A percentile compares a stretch with the other conserved stretches of the same genome.
Evolutionary conservation across 257 asterid genomes (phyloP).

Genomic region (Nicotiana otophora): DNA sequence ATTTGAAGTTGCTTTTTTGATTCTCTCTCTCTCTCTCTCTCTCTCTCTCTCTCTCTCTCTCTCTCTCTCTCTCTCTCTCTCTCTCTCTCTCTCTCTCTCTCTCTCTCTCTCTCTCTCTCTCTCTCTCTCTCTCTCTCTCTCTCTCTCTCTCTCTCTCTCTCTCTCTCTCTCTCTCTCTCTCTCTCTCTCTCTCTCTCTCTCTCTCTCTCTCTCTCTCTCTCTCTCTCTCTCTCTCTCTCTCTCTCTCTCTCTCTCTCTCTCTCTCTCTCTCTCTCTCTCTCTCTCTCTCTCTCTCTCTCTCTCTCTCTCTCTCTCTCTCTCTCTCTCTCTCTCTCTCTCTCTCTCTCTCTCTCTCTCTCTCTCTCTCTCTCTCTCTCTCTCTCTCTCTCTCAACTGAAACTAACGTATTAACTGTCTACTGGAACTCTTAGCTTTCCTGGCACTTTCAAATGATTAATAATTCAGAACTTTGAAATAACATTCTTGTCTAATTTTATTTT

Average conservation of each 20-base stretch:
- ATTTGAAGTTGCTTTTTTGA: background rate
- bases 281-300: background rate
- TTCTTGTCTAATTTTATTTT: background rate
- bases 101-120: background rate
- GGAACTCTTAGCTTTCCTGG: background rate
- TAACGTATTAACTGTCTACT: background rate
- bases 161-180: background rate
- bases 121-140: background rate
- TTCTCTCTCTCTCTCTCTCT: background rate
- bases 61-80: background rate
- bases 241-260: background rate
- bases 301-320: background rate
- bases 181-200: background rate
- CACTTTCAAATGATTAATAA: background rate
- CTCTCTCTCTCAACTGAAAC: background rate
- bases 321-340: background rate
- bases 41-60: background rate
- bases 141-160: background rate
- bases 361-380: background rate
- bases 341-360: background rate
- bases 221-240: background rate
- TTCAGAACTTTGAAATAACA: background rate
- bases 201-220: background rate
- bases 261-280: background rate
- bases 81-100: background rate